Percentiles rank a stretch among this genome's conserved stretches.
Conservation (phyloP, 192 early-diverging fungal species). For the Linnemannia exigua region DNA sequence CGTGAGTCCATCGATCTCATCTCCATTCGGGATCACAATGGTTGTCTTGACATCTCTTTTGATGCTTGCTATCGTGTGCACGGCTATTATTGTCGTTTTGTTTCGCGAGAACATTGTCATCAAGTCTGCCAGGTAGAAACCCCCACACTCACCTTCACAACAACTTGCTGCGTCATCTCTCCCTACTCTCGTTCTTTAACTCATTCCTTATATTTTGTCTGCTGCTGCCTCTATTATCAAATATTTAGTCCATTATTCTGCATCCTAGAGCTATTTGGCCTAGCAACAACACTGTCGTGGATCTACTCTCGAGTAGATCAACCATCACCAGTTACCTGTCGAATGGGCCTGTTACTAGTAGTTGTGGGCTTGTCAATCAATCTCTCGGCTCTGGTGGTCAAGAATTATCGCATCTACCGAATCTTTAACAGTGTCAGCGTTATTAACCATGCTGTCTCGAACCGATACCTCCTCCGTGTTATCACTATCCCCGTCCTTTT, state of each 20-base stretch:
- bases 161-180: not conserved
- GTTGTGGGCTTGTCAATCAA: slow-evolving; percentile 38
- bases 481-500: slow-evolving; percentile 20
- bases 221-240: too few relatives aligned
- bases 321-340: slow-evolving; percentile 18
- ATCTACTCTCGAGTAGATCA: slow-evolving; percentile 7
- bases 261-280: slow-evolving; percentile 24
- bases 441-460: slow-evolving; percentile 37
- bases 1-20: not conserved
- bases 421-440: slow-evolving; percentile 36
- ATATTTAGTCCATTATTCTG: slow-evolving; percentile 24
- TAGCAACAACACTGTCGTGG: slow-evolving; percentile 30
- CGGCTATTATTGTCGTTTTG: slow-evolving; percentile 21
- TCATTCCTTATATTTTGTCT: too few relatives aligned
- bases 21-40: slow-evolving; percentile 14
- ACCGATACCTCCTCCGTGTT: slow-evolving; percentile 20
- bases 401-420: slow-evolving; percentile 36
- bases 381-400: slow-evolving; percentile 34
- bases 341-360: slow-evolving; percentile 14
- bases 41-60: slow-evolving; percentile 16
- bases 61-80: slow-evolving; percentile 2
- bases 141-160: not conserved
- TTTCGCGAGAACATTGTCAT: slow-evolving; percentile 39
- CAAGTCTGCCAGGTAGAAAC: slow-evolving; percentile 41
- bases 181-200: not conserved